Conservation (phyloP, 2,329 filamentous ascomycete species). For the Monilinia laxa region DNA sequence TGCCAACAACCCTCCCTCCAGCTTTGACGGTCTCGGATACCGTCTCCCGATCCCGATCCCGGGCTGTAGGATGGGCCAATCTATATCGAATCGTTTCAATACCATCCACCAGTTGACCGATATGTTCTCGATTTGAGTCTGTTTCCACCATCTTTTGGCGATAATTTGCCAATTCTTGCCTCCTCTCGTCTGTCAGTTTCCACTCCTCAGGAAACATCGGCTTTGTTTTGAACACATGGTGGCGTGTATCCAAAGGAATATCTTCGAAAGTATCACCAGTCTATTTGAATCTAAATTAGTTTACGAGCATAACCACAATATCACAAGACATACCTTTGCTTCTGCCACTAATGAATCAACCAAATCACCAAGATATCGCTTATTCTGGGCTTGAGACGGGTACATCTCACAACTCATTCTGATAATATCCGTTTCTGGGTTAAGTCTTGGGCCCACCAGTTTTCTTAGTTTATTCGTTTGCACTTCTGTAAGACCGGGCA, state of each 20-base stretch:
- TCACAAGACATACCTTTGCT: slow-evolving; percentile 59
- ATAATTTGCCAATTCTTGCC: slow-evolving; percentile 60
- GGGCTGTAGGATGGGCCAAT: slow-evolving; percentile 34
- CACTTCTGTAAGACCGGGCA: slow-evolving; percentile 62
- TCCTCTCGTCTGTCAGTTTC: slow-evolving; percentile 72
- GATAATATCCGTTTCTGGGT: slow-evolving; percentile 76
- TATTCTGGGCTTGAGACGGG: slow-evolving; percentile 90
- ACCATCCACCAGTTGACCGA: slow-evolving; percentile 61
- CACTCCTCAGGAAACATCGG: slow-evolving; percentile 78
- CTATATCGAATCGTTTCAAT: slow-evolving; percentile 48
- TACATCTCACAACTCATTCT: slow-evolving; percentile 91
- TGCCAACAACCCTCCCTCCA: slow-evolving; percentile 25
- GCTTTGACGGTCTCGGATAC: slow-evolving; percentile 36
- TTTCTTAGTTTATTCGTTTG: slow-evolving; percentile 84
- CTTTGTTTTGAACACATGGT: slow-evolving; percentile 69
- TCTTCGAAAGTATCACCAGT: slow-evolving; percentile 85
- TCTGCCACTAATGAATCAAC: slow-evolving; percentile 71
- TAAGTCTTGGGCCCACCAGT: slow-evolving; percentile 80
- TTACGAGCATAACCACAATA: neutral
- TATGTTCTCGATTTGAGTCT: slow-evolving; percentile 55
- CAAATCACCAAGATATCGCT: slow-evolving; percentile 83
- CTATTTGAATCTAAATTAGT: slow-evolving; percentile 42
- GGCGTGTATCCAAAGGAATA: slow-evolving; percentile 83
- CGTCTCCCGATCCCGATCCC: slow-evolving; percentile 30
- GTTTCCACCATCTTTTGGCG: slow-evolving; percentile 52